phyloP scores from a whole-genome alignment of 2,329 filamentous ascomycete species.

The Aspergillus glaucus region DNA sequence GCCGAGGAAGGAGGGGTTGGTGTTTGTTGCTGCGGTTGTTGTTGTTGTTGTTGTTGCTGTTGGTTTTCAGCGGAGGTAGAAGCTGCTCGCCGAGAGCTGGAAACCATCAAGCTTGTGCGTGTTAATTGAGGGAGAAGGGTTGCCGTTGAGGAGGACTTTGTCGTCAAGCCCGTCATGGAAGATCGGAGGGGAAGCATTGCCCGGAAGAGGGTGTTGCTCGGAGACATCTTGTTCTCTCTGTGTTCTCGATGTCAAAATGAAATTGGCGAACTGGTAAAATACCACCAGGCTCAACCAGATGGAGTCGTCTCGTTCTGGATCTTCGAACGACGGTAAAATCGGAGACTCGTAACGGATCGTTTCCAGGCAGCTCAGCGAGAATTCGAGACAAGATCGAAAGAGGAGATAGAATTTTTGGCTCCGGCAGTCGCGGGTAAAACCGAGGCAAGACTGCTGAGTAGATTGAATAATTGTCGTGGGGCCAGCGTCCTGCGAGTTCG shows the following conservation, averaged over 20 bases:
- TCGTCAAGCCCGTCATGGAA: constrained; percentile 20
- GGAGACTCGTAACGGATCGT: neutral
- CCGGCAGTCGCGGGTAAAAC: neutral
- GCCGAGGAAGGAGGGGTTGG: neutral
- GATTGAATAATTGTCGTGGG: neutral
- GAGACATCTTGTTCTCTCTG: constrained; percentile 18
- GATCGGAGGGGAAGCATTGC: constrained; percentile 26
- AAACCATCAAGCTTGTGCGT: constrained; percentile 6
- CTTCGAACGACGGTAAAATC: neutral
- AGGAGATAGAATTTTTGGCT: neutral
- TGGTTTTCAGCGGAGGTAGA: constrained; percentile 4
- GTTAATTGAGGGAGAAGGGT: constrained; percentile 12
- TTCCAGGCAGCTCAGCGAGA: neutral
- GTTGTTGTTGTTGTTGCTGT: constrained; percentile 3
- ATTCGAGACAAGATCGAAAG: neutral
- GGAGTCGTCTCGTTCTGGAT: neutral
- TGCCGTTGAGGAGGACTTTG: constrained; percentile 11
- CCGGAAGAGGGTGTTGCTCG: constrained; percentile 22
- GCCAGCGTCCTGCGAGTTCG: neutral
- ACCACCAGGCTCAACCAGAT: neutral
- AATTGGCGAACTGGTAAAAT: neutral
- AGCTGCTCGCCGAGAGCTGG: constrained; percentile 4
- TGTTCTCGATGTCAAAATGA: neutral
- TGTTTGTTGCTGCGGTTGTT: constrained; percentile 1
- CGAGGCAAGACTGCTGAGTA: neutral